Percentiles rank a stretch among this genome's conserved stretches.
phyloP scores from a whole-genome alignment of 345 rosid genomes.

The Eucalyptus brandiana region DNA sequence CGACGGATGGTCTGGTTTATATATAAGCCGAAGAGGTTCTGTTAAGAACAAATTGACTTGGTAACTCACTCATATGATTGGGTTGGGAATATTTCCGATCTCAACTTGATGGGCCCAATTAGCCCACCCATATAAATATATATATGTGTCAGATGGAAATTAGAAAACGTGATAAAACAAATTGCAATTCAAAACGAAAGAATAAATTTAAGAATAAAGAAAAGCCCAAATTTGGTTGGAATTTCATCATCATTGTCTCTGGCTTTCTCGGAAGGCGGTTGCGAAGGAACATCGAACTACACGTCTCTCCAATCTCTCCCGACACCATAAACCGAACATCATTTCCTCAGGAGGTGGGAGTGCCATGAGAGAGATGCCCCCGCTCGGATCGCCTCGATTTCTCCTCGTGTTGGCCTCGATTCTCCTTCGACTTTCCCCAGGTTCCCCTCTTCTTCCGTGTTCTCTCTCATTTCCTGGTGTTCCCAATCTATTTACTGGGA shows the following conservation, averaged over 20 bases:
- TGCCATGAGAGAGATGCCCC: neutral
- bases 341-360: neutral
- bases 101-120: neutral
- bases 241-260: neutral
- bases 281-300: neutral
- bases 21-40: neutral
- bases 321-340: neutral
- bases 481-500: neutral
- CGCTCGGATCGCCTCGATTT: neutral
- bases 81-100: neutral
- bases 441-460: neutral
- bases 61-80: neutral
- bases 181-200: neutral
- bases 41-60: neutral
- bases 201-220: neutral
- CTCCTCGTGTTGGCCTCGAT: neutral
- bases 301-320: neutral
- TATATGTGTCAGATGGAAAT: neutral
- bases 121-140: neutral
- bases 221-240: neutral
- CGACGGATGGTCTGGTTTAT: neutral
- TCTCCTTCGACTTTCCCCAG: neutral
- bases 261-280: neutral
- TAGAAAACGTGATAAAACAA: neutral
- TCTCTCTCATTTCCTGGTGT: neutral